A percentile compares a stretch with the other conserved stretches of the same genome.
Conservation (phyloP, 225 moss, liverwort and hornwort genomes). For the Lunularia cruciata region DNA sequence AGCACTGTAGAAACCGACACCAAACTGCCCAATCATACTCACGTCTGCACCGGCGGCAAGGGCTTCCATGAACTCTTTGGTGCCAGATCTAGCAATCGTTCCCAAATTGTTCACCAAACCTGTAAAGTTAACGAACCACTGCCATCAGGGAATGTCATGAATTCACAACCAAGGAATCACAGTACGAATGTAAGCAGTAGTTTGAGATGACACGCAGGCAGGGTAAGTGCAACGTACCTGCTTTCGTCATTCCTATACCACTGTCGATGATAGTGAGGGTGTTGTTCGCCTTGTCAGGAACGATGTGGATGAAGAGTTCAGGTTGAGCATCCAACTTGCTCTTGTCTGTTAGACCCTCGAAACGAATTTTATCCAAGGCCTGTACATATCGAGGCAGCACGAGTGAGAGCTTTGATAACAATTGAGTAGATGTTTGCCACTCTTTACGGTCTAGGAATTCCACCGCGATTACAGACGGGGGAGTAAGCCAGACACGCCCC, state of each 20-base stretch:
- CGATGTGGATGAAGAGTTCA: conserved; percentile 40
- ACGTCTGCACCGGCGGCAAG: conserved; percentile 42
- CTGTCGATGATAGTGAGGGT: conserved; percentile 35
- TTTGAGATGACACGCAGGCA: not conserved
- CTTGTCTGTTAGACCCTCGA: conserved; percentile 33
- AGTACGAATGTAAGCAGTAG: not conserved
- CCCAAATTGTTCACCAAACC: conserved; percentile 40
- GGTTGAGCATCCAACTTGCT: conserved; percentile 41
- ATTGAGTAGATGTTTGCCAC: too few relatives aligned
- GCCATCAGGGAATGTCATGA: not conserved
- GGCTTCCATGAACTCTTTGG: conserved; percentile 48
- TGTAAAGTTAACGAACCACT: not conserved
- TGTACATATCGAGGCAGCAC: too few relatives aligned
- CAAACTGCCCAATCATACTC: conserved; percentile 43
- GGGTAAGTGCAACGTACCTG: conserved; percentile 2
- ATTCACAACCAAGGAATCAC: not conserved
- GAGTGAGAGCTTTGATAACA: too few relatives aligned
- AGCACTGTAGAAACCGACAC: conserved; percentile 48
- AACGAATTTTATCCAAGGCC: conserved; percentile 35
- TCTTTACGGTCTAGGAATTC: too few relatives aligned
- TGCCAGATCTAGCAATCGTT: conserved; percentile 38
- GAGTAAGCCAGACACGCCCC: too few relatives aligned
- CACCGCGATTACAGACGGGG: too few relatives aligned
- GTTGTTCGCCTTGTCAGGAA: conserved; percentile 30
- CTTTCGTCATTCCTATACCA: conserved; percentile 38